These are phyloP conservation scores for Cordyceps cateniannulata DNA, from an alignment of 2,329 filamentous ascomycete species.

Conservation along the genomic window DNA sequence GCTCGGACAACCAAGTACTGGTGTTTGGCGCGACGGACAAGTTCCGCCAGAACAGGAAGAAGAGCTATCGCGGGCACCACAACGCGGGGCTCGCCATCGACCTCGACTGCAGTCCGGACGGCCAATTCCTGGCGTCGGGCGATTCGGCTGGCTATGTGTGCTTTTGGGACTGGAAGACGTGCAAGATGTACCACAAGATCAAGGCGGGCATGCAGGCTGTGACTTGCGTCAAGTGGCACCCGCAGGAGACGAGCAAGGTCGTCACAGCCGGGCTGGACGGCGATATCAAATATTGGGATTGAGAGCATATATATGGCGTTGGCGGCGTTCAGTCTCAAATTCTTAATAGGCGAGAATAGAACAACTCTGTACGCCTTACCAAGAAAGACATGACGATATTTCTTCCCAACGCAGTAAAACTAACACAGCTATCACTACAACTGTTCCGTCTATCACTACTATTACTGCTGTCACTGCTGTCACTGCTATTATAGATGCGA, in stretches of 20 bases:
- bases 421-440: too few relatives aligned
- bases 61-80: slow-evolving; percentile 92
- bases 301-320: slow-evolving; percentile 21
- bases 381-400: too few relatives aligned
- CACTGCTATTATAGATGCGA: too few relatives aligned
- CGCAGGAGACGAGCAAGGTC: slow-evolving; percentile 94
- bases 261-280: slow-evolving; percentile 87
- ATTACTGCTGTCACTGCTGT: too few relatives aligned
- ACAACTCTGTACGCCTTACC: neutral
- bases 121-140: slow-evolving; percentile 81
- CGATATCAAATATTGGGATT: slow-evolving; percentile 91
- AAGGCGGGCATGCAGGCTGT: slow-evolving; percentile 75
- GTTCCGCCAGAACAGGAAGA: slow-evolving; percentile 96
- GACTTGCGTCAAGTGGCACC: slow-evolving; percentile 89
- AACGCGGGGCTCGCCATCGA: slow-evolving; percentile 92
- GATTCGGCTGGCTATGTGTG: slow-evolving; percentile 85
- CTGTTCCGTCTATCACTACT: too few relatives aligned
- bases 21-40: slow-evolving; percentile 93
- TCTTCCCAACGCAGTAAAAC: too few relatives aligned
- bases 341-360: neutral
- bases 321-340: neutral
- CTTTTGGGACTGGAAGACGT: slow-evolving; percentile 99
- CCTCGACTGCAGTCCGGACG: slow-evolving; percentile 80
- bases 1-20: slow-evolving; percentile 90
- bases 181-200: slow-evolving; percentile 98